phyloP scores from a whole-genome alignment of 371 early-diverging fungal species.

The Umbelopsis sp. region DNA sequence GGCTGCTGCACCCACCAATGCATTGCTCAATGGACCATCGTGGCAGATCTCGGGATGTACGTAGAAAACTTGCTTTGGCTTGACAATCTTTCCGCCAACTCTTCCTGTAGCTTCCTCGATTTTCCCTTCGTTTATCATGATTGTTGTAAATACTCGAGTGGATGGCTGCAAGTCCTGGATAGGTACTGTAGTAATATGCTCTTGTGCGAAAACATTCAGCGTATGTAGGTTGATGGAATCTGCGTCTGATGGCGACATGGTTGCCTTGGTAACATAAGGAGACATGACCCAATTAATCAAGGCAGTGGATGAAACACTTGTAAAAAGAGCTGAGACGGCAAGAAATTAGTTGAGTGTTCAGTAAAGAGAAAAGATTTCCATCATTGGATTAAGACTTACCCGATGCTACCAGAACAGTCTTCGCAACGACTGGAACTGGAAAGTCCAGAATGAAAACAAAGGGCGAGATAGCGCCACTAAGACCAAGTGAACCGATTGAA shows the following conservation, averaged over 20 bases:
- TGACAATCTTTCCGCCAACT: conserved; percentile 43
- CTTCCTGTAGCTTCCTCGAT: conserved; percentile 36
- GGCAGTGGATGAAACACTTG: conserved; percentile 65
- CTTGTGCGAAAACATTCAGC: conserved; percentile 39
- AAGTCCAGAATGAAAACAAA: conserved; percentile 66
- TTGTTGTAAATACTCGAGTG: conserved; percentile 59
- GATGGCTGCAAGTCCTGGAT: conserved; percentile 55
- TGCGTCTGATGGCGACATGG: conserved; percentile 29
- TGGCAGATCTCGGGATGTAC: conserved; percentile 60
- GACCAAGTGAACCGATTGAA: conserved; percentile 62
- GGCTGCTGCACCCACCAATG: background rate
- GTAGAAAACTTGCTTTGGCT: conserved; percentile 57
- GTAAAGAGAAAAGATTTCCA: background rate
- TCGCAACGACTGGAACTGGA: conserved; percentile 60
- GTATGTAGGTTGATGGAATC: conserved; percentile 38
- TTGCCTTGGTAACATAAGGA: conserved; percentile 65
- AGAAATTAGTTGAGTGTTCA: background rate
- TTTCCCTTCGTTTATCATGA: conserved; percentile 43
- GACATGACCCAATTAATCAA: conserved; percentile 69
- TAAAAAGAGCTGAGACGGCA: conserved; percentile 49
- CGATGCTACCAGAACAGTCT: conserved; percentile 61
- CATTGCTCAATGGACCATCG: conserved; percentile 29
- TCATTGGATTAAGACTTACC: conserved; percentile 34
- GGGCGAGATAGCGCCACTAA: conserved; percentile 59
- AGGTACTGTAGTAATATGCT: conserved; percentile 57